Percentiles rank a stretch among this genome's conserved stretches.
Evolutionary conservation across 2,329 filamentous ascomycete species (phyloP).

Genomic region (Sclerotiophoma versabilis): DNA sequence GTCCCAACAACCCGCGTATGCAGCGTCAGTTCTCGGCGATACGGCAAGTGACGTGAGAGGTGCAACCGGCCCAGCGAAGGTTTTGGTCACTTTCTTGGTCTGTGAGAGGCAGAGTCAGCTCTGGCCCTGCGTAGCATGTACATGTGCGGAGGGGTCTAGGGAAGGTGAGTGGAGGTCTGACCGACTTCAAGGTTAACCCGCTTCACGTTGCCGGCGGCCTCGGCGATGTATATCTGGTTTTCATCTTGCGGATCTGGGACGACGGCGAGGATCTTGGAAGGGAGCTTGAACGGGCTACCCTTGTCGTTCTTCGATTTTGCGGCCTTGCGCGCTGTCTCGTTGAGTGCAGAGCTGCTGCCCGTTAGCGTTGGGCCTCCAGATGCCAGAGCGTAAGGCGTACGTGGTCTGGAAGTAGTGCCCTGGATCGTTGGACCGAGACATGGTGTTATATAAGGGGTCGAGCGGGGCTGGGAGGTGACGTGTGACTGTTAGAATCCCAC

Average conservation of each 20-base stretch:
- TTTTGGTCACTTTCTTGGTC: conserved; percentile 49
- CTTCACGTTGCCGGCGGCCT: conserved; percentile 83
- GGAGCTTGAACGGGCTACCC: conserved; percentile 80
- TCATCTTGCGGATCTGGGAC: conserved; percentile 70
- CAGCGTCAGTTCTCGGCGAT: conserved; percentile 50
- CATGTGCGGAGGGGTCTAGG: background rate
- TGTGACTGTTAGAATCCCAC: conserved; percentile 14
- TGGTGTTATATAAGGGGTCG: conserved; percentile 29
- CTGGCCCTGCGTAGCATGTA: background rate
- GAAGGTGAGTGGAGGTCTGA: conserved; percentile 47
- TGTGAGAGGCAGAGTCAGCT: conserved; percentile 24
- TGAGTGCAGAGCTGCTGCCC: conserved; percentile 55
- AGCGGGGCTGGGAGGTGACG: conserved; percentile 15
- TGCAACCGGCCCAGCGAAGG: conserved; percentile 76
- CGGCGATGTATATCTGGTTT: conserved; percentile 76
- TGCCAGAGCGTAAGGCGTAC: conserved; percentile 59
- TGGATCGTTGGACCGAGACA: conserved; percentile 62
- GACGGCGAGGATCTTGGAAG: conserved; percentile 85
- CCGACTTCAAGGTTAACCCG: conserved; percentile 78
- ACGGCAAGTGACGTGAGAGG: conserved; percentile 64
- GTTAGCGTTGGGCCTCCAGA: conserved; percentile 25
- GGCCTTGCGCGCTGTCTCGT: conserved; percentile 67
- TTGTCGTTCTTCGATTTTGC: conserved; percentile 80
- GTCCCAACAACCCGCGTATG: conserved; percentile 95
- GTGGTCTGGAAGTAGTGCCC: conserved; percentile 93